phyloP scores from a whole-genome alignment of 1,139 yeast species.

The Candida sp. region DNA sequence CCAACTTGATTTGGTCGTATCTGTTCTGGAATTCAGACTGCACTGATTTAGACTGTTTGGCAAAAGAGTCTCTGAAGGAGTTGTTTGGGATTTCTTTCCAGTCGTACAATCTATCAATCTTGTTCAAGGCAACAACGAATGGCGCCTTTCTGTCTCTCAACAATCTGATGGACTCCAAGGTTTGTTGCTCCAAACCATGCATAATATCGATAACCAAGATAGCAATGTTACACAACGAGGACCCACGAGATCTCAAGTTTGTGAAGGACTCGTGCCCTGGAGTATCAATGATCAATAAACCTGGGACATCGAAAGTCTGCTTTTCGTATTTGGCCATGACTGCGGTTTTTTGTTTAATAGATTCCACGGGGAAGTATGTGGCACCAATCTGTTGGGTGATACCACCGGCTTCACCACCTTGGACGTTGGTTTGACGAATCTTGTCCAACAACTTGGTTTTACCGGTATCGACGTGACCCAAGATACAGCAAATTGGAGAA shows the following conservation, averaged over 20 bases:
- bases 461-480: slow-evolving; percentile 99
- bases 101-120: slow-evolving; percentile 95
- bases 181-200: slow-evolving; percentile 99
- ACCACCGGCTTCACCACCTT: slow-evolving; percentile 99
- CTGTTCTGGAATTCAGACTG: slow-evolving; percentile 93
- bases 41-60: slow-evolving; percentile 81
- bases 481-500: slow-evolving; percentile 98
- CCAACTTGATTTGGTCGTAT: slow-evolving; percentile 83
- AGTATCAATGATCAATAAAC: slow-evolving; percentile 94
- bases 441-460: slow-evolving; percentile 96
- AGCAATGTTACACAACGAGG: slow-evolving; percentile 98
- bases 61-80: slow-evolving; percentile 93
- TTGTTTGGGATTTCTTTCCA: slow-evolving; percentile 93
- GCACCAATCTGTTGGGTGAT: slow-evolving; percentile 99
- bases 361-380: slow-evolving; percentile 97
- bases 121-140: slow-evolving; percentile 94
- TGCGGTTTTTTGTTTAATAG: slow-evolving; percentile 88
- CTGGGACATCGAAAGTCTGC: slow-evolving; percentile 93
- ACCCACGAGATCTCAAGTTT: slow-evolving; percentile 98
- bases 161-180: slow-evolving; percentile 89
- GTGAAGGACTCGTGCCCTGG: slow-evolving; percentile 99
- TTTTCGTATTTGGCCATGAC: slow-evolving; percentile 90
- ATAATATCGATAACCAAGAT: slow-evolving; percentile 97
- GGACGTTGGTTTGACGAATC: slow-evolving; percentile 98
- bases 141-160: slow-evolving; percentile 98